Evolutionary conservation across 2,329 filamentous ascomycete genomes (phyloP).

Genomic region (Pseudocercospora pini-densiflorae): DNA sequence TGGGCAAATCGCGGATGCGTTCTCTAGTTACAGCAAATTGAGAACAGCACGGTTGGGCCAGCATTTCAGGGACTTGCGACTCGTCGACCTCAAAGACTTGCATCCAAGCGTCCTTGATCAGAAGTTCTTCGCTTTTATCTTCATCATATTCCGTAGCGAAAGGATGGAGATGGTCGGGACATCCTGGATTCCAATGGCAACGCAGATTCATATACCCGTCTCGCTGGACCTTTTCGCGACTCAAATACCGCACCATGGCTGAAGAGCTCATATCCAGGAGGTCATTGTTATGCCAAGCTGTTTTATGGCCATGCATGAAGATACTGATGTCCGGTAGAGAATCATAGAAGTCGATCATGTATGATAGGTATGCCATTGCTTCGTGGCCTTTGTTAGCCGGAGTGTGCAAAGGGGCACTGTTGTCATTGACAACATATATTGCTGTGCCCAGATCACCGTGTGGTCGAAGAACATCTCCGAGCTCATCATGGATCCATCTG

Average conservation of each 20-base stretch:
- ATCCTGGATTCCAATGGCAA: slow-evolving; percentile 60
- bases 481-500: slow-evolving; percentile 25
- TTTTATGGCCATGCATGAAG: slow-evolving; percentile 66
- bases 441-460: slow-evolving; percentile 20
- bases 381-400: slow-evolving; percentile 65
- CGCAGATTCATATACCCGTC: slow-evolving; percentile 56
- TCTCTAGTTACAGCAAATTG: slow-evolving; percentile 66
- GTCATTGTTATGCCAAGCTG: slow-evolving; percentile 63
- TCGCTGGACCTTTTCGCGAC: slow-evolving; percentile 50
- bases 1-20: slow-evolving; percentile 58
- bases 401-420: slow-evolving; percentile 52
- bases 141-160: slow-evolving; percentile 42
- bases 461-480: slow-evolving; percentile 23
- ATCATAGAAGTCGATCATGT: slow-evolving; percentile 66
- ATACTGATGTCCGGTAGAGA: slow-evolving; percentile 61
- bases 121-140: slow-evolving; percentile 49
- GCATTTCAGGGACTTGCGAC: slow-evolving; percentile 52
- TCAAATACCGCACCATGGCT: slow-evolving; percentile 51
- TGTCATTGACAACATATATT: slow-evolving; percentile 28
- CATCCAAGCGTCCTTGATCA: slow-evolving; percentile 51
- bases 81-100: slow-evolving; percentile 49
- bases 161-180: slow-evolving; percentile 59
- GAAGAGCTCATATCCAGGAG: slow-evolving; percentile 50
- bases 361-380: slow-evolving; percentile 65
- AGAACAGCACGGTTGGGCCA: slow-evolving; percentile 66